These are phyloP conservation scores for Mimosa bimucronata DNA, from an alignment of 306 rosid genomes.

Conservation along the genomic window DNA sequence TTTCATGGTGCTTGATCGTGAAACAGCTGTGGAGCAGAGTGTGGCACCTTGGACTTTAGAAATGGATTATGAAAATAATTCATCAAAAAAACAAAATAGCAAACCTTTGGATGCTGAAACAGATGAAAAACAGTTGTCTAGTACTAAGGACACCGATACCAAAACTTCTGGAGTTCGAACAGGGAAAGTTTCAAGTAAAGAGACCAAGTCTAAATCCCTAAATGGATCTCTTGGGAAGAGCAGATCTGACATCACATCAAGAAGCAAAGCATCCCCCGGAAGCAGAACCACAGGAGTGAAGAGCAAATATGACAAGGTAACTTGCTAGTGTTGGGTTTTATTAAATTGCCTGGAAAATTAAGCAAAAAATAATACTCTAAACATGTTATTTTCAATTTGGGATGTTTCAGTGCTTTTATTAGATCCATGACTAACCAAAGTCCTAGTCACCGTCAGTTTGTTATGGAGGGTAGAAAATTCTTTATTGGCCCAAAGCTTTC, in stretches of 20 bases:
- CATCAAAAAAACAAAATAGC: conserved; percentile 47
- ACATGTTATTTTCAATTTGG: background rate
- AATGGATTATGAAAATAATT: conserved; percentile 71
- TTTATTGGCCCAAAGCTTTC: conserved; percentile 1
- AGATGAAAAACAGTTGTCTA: conserved; percentile 43
- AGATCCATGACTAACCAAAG: conserved; percentile 16
- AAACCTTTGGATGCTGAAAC: conserved; percentile 45
- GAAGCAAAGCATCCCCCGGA: conserved; percentile 62
- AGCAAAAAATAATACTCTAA: conserved; percentile 14
- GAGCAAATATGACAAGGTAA: conserved; percentile 78
- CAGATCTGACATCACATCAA: conserved; percentile 56
- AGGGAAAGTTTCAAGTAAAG: conserved; percentile 62
- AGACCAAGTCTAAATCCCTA: conserved; percentile 56
- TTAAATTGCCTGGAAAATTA: conserved; percentile 6
- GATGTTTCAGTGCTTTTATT: conserved; percentile 24
- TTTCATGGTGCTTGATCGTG: conserved; percentile 91
- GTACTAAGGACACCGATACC: conserved; percentile 35
- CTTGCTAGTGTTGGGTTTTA: conserved; percentile 25
- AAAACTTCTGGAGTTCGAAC: conserved; percentile 49
- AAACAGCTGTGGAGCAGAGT: conserved; percentile 55
- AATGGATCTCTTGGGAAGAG: conserved; percentile 66
- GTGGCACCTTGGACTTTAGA: conserved; percentile 76
- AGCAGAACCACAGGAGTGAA: conserved; percentile 54
- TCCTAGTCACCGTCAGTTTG: background rate
- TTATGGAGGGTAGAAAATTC: conserved; percentile 1